These are phyloP conservation scores for Talaromyces verruculosus DNA, from an alignment of 2,329 filamentous ascomycete genomes.

Conservation along the genomic window DNA sequence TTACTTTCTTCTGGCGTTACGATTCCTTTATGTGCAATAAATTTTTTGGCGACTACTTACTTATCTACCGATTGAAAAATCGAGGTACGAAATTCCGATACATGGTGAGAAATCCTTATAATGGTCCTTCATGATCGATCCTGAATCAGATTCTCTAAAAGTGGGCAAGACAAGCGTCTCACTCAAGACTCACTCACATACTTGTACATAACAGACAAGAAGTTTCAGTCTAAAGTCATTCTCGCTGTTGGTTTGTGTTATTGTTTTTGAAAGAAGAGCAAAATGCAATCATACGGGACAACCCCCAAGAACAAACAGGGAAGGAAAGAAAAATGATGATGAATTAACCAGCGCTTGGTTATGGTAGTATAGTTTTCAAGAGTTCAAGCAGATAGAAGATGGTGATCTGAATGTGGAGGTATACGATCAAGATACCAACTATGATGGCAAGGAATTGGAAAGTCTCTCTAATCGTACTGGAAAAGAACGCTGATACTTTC, in stretches of 20 bases:
- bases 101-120: background rate
- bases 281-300: constrained; percentile 1
- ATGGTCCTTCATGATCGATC: background rate
- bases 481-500: constrained; percentile 97
- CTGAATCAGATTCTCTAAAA: constrained; percentile 7
- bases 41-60: background rate
- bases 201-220: constrained; percentile 31
- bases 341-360: constrained; percentile 24
- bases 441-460: background rate
- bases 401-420: background rate
- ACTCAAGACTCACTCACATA: constrained; percentile 18
- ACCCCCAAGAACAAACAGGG: background rate
- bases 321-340: constrained; percentile 21
- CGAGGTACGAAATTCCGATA: background rate
- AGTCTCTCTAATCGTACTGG: constrained; percentile 64
- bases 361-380: constrained; percentile 5
- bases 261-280: background rate
- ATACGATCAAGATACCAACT: background rate
- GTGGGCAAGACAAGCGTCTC: constrained; percentile 17
- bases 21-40: constrained; percentile 11
- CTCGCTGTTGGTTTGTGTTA: background rate
- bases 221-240: background rate
- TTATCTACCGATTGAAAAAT: background rate
- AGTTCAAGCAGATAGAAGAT: background rate
- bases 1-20: constrained; percentile 9